Evolutionary conservation across 75 land plant species (phyloP).

Genomic region (Selaginella moellendorffii): DNA sequence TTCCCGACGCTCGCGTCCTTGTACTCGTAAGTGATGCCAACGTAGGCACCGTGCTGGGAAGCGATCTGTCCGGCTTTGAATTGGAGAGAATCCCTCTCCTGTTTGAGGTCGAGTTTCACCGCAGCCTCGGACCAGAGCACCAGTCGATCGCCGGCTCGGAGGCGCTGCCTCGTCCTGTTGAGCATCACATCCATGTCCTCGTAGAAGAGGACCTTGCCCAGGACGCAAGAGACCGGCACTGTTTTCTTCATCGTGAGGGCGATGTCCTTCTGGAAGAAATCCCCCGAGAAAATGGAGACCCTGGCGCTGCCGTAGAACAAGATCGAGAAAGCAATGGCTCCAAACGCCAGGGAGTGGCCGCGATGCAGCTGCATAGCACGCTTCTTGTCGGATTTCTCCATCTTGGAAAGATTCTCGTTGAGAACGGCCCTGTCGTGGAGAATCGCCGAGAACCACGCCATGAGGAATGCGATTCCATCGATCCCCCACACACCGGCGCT

Average conservation of each 20-base stretch:
- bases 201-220: neutral
- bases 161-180: conserved; percentile 1
- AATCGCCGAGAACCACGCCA: conserved; percentile 12
- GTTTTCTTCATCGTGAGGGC: conserved; percentile 5
- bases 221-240: conserved; percentile 7
- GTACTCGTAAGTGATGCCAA: conserved; percentile 7
- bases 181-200: neutral
- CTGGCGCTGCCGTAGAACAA: conserved; percentile 1
- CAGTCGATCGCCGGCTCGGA: conserved; percentile 8
- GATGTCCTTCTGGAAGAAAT: conserved; percentile 10
- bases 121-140: conserved; percentile 11
- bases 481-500: conserved; percentile 5
- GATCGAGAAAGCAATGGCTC: neutral
- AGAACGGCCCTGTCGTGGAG: neutral
- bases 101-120: conserved; percentile 5
- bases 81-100: neutral
- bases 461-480: conserved; percentile 10
- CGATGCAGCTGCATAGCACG: neutral
- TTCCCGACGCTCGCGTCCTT: neutral
- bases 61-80: neutral
- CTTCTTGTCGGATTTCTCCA: neutral
- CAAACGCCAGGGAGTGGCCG: neutral
- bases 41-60: neutral
- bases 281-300: conserved; percentile 1
- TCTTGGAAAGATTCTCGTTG: neutral